Evolutionary conservation across 352 stramenopile species (phyloP), one percentile per base, ranked within the genome.

Genomic region (Phytophthora capsici): DNA sequence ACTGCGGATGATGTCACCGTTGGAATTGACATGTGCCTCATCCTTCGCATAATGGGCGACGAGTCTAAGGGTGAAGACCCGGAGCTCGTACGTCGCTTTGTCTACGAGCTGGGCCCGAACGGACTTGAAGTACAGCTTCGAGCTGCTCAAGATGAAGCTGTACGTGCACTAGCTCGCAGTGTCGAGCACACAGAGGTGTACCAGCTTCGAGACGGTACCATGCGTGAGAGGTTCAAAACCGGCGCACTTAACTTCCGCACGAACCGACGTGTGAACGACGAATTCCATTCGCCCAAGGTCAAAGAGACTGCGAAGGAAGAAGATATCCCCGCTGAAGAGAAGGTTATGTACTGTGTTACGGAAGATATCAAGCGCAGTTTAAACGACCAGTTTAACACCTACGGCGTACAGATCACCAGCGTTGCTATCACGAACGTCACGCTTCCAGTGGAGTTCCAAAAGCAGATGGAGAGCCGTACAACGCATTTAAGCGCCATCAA

Each of bases 131-230:
- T 91, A 26, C 91, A 96, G 68, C 76, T 97, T 1, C 78, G 80
- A 6, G 86, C 86, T 4, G 88, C 88, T 1, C 82, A 96, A 59
- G 89, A 94, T 58, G 82, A 96, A 71, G 89, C 87, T 5, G 84
- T 96, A 17, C 74, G 89, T 6, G 86, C 66, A 1, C 64, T 97
- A 14, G 89, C 87, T 4, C 86, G 89, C n/a, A 94, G 80, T 46
- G 84, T 97, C 19, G 60, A 91, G 66, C 91, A 97, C 71, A 96
- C 87, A 0, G 86, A 96, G 49, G 91, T 97, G 26, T 96, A 96
- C 66, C 72, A 88, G 50, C 65, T 93, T 12, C 82, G 84, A 40
- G 82, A 93, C n/a, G 84, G 84, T 14, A 91, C 82, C 4, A 79
- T 91, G 73, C 77, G 78, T 16, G 82, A 91, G 14, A 61, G 65